Base-by-base conservation (phyloP, 768 basidiomycete species). In the Rhodotorula taiwanensis region DNA sequence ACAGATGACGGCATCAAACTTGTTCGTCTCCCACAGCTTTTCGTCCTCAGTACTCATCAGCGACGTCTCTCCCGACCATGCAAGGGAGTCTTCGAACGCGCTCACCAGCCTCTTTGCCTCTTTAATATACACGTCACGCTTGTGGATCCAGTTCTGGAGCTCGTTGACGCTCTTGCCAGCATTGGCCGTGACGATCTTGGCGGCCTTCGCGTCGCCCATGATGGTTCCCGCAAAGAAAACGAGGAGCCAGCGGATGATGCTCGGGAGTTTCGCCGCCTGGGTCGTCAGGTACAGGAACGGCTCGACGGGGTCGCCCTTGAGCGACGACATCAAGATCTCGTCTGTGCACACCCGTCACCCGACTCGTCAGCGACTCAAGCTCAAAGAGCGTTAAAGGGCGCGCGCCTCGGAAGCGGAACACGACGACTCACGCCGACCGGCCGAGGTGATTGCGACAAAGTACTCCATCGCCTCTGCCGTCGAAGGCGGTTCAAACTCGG, bases 1-100 rank as follows among this genome's bases (percentile, higher is more conserved):
- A 8, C 84, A 83, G 31, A 91, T 82, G 53, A 91, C 83, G 2
- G 82, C 84, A 69, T 91, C 89, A 27, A 91, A 81, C 1, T 71
- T 72, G 66, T 85, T 70, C 59, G 83, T 78, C n/a, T 83, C 78
- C 87, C 87, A 91, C 5, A 88, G 81, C 87, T 88, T 63, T 34
- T 9, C 25, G 8, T 20, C 5, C n/a, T n/a, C n/a, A n/a, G 36
- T 52, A 6, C 18, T 9, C 9, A 25, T 47, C 39, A n/a, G n/a
- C n/a, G n/a, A n/a, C n/a, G n/a, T n/a, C n/a, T n/a, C n/a, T n/a
- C n/a, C n/a, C n/a, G n/a, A n/a, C n/a, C n/a, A n/a, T n/a, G n/a
- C n/a, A n/a, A n/a, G n/a, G n/a, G n/a, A n/a, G n/a, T 31, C 49
- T 21, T 11, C 14, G 44, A 15, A n/a, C n/a, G n/a, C n/a, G n/a